phyloP scores from a whole-genome alignment of 192 early-diverging fungal species.

The Entomortierella lignicola region DNA sequence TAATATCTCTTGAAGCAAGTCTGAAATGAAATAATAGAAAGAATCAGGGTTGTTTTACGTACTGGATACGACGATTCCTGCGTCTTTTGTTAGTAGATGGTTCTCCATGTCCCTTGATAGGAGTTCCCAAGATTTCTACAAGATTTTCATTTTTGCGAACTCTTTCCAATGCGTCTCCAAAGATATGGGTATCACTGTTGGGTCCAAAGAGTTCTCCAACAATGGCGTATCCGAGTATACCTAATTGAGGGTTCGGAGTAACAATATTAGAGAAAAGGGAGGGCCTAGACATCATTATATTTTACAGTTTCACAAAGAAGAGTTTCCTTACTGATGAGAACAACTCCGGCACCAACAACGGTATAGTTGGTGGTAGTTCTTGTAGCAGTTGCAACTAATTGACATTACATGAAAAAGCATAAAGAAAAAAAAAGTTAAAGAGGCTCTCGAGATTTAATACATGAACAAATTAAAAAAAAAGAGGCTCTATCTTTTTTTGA shows the following conservation, averaged over 20 bases:
- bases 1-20: neutral
- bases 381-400: slow-evolving; percentile 63
- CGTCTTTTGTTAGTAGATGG: slow-evolving; percentile 43
- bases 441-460: neutral
- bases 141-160: slow-evolving; percentile 56
- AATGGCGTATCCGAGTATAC: slow-evolving; percentile 57
- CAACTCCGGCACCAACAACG: slow-evolving; percentile 59
- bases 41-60: too few species aligned
- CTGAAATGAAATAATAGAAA: neutral
- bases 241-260: neutral
- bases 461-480: too few species aligned
- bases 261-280: neutral
- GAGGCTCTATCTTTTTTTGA: too few species aligned
- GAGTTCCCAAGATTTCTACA: slow-evolving; percentile 40
- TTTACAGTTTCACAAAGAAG: too few species aligned
- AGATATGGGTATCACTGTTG: slow-evolving; percentile 63
- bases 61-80: slow-evolving; percentile 42
- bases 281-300: neutral
- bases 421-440: neutral
- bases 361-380: slow-evolving; percentile 61
- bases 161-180: slow-evolving; percentile 64
- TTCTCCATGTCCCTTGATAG: slow-evolving; percentile 50
- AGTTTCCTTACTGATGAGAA: slow-evolving; percentile 54
- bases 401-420: too few species aligned
- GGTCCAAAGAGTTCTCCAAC: slow-evolving; percentile 61